Percentiles rank a stretch among this genome's conserved stretches.
Evolutionary conservation across 345 rosid species (phyloP).

Genomic region (Clausena lansium): DNA sequence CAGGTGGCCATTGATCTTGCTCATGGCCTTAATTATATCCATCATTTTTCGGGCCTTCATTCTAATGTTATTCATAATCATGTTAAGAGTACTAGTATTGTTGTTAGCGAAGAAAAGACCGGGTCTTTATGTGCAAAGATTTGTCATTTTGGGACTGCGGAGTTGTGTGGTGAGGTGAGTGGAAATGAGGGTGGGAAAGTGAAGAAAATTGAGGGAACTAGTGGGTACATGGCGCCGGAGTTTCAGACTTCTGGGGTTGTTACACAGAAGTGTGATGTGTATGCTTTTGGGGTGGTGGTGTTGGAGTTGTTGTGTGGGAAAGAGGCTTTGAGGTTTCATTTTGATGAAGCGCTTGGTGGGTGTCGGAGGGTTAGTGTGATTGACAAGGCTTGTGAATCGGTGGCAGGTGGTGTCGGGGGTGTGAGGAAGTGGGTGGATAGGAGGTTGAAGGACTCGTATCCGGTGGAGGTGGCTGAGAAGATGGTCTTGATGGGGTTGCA

Average conservation of each 20-base stretch:
- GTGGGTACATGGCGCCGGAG: slow-evolving; percentile 63
- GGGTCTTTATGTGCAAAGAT: slow-evolving; percentile 24
- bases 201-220: slow-evolving; percentile 44
- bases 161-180: slow-evolving; percentile 24
- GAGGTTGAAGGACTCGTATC: slow-evolving; percentile 60
- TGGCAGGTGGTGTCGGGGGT: slow-evolving; percentile 23
- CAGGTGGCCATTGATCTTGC: slow-evolving; percentile 50
- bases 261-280: slow-evolving; percentile 46
- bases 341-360: slow-evolving; percentile 34
- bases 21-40: slow-evolving; percentile 38
- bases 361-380: slow-evolving; percentile 35
- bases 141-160: slow-evolving; percentile 38
- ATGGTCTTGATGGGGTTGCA: slow-evolving; percentile 48
- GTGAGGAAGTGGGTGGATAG: slow-evolving; percentile 59
- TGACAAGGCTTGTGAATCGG: slow-evolving; percentile 42
- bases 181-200: slow-evolving; percentile 18
- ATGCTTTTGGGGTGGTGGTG: slow-evolving; percentile 53
- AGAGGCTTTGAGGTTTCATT: slow-evolving; percentile 38
- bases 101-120: slow-evolving; percentile 13
- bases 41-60: slow-evolving; percentile 29
- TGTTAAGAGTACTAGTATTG: slow-evolving; percentile 30
- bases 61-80: slow-evolving; percentile 31
- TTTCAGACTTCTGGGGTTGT: slow-evolving; percentile 33
- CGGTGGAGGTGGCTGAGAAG: slow-evolving; percentile 60
- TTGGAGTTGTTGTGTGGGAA: slow-evolving; percentile 50